Base-by-base conservation (phyloP, 2,329 filamentous ascomycete genomes). In the Alternaria incomplexa region DNA sequence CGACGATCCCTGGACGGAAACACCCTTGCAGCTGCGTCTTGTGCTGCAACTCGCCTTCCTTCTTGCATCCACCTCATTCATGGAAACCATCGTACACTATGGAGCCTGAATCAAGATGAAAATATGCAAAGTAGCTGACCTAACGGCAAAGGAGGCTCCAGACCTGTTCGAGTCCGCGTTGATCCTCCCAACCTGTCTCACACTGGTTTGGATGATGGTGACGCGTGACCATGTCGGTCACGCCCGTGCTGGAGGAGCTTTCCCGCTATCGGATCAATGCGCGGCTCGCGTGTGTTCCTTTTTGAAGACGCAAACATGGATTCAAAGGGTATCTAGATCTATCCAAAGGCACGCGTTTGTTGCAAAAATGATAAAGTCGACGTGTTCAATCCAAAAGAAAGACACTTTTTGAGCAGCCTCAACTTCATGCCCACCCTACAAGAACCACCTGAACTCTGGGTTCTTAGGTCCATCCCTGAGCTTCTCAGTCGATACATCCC, bases 391-490 rank as follows among this genome's bases (percentile, higher is more conserved):
- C 28, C 22, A 26, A 20, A 43, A 15, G 6, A 52, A 52, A 13
- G 9, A 36, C 7, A 23, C 30, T 23, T n/a, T 9, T 25, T 23
- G 10, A 53, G 40, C 30, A 23, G 25, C 25, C 17, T 11, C 7
- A 25, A 26, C 9, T 12, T 25, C 47, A 11, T n/a, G 10, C 32
- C 5, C 7, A 13, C 47, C 56, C 44, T 68, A 78, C 68, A 78
- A 65, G 46, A 80, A 80, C 83, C 83, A 85, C 62, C 83, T 77
- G 60, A 84, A 85, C 22, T 83, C 82, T 9, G 73, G 71, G 54
- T 70, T 78, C 52, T 67, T 73, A 13, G 82, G 83, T 4, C 82
- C 83, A 65, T 84, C 82, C 59, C 77, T 79, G 72, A 84, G 59
- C 61, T 76, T 77, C 70, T 81, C 81, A 7, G 83, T 85, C 32